Base-by-base conservation (phyloP, 805 yeast species). In the Clavispora carvajalis region DNA sequence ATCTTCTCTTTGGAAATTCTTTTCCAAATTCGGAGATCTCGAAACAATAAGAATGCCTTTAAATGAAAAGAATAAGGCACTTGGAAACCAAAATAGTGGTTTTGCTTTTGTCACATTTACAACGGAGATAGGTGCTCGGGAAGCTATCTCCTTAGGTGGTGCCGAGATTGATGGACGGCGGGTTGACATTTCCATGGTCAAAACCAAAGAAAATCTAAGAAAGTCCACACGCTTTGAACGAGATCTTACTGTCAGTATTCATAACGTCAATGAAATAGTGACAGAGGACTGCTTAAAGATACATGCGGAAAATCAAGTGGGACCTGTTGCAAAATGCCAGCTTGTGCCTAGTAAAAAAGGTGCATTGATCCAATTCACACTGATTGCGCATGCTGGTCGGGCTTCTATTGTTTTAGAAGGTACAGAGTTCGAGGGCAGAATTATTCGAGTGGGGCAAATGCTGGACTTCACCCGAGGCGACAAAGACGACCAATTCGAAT, bases 41-140 rank as follows among this genome's bases (percentile, higher is more conserved):
- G 83, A 79, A 40, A 61, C 59, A 28, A 56, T 84, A 0, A 67
- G 63, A 23, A 45, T 83, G 3, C 86, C 85, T 2, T 43, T 71
- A 34, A 56, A 52, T 22, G 55, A 57, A 7, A 56, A 55, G 25
- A 62, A 60, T 23, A 63, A 55, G 33, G 51, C 53, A 4, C 58
- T 60, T 7, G 62, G 58, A 1, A 52, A 63, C 7, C 46, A 53
- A 12, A 73, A 80, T 52, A 78, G 77, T 34, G 90, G 91, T 0
- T 80, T 72, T 56, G 95, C 82, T 0, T 84, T 85, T 53, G 60
- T 85, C 0, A 64, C 76, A 0, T 84, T 77, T 49, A 42, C 52
- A 2, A 58, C 59, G 0, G 54, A 58, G 7, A 69, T 65, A 1
- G 71, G 68, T 3, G 85, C 88, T 0, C 52, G 59, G 0, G 54